These are phyloP conservation scores for Trichophyton verrucosum DNA, from an alignment of 2,329 filamentous ascomycete genomes.

Conservation along the genomic window DNA sequence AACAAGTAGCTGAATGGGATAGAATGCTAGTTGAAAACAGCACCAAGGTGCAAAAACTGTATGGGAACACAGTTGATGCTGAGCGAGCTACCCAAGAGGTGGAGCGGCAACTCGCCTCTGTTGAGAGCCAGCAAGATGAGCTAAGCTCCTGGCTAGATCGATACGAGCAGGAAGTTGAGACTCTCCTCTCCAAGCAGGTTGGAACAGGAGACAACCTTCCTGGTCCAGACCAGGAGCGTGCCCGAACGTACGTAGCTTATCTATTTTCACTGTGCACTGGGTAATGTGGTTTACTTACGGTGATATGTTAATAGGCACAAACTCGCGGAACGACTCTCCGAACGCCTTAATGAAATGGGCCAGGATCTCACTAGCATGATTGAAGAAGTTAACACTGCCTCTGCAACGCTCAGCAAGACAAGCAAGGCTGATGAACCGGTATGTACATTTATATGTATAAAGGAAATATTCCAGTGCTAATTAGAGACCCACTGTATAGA, in stretches of 20 bases:
- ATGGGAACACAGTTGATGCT: constrained; percentile 82
- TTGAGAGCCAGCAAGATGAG: constrained; percentile 89
- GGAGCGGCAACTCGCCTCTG: constrained; percentile 75
- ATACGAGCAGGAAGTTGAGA: constrained; percentile 84
- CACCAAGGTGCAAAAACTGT: constrained; percentile 88
- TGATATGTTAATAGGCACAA: constrained; percentile 49
- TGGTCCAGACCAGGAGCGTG: constrained; percentile 88
- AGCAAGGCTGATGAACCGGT: constrained; percentile 79
- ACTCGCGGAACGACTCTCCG: constrained; percentile 81
- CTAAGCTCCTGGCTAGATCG: constrained; percentile 75
- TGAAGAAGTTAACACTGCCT: constrained; percentile 91
- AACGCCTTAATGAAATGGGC: constrained; percentile 85
- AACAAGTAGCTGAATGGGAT: constrained; percentile 82
- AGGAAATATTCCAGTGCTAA: not conserved
- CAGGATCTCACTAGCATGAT: constrained; percentile 92
- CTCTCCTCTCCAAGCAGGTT: constrained; percentile 68
- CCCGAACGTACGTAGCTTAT: constrained; percentile 56
- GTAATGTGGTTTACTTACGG: not conserved
- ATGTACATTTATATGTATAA: constrained; percentile 31
- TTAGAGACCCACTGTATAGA: constrained; percentile 36
- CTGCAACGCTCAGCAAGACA: constrained; percentile 77
- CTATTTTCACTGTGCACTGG: not conserved
- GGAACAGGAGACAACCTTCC: constrained; percentile 63
- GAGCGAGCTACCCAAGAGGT: constrained; percentile 88
- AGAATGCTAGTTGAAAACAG: constrained; percentile 84